Evolutionary conservation across 2,329 filamentous ascomycete genomes (phyloP), one percentile per base, ranked within the genome.

Genomic region (Pseudonectria foliicola): DNA sequence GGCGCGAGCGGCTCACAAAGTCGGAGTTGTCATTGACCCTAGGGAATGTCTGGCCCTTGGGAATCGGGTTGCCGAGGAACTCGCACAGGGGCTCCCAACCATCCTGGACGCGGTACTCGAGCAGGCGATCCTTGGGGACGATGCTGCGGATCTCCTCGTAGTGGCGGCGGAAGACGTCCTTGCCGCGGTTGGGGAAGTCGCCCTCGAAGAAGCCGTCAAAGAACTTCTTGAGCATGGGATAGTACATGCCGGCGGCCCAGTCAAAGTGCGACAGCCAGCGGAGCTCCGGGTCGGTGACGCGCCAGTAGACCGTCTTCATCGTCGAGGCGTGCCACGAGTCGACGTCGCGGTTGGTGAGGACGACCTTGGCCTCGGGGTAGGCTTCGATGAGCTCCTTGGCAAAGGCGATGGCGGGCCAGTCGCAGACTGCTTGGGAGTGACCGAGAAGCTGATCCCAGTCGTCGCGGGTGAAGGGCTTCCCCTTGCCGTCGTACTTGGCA

Each of bases 331-430:
- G 61, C 67, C 80, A 84, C 27, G 74, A 73, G 55, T 83, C 68
- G 25, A 82, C 74, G 38, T 82, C 76, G 29, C 80, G 72, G 38
- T 71, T 79, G 11, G 77, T 81, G 43, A 85, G 64, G 31, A 86
- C 70, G 35, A 85, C 74, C 59, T 85, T 85, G 38, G 81, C 81
- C 36, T 84, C 76, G 2, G 81, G 81, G 54, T 85, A 85, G 12
- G 78, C 77, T 51, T 80, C 74, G 43, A 84, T 80, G 41, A 85
- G 67, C 56, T 85, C 80, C 56, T 78, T 72, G 34, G 76, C 75
- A 50, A 85, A 85, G 28, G 75, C 74, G 29, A 77, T 73, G 15
- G 76, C 73, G 7, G 80, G 80, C 73, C 74, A 80, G 64, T 84
- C 80, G 57, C 76, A 81, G 13, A 84, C 76, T 28, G 78, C 78